Evolutionary conservation across 202 grass and related monocot genomes (phyloP), one percentile per base, ranked within the genome.

Genomic region (Bolboschoenoplectus hybrid): DNA sequence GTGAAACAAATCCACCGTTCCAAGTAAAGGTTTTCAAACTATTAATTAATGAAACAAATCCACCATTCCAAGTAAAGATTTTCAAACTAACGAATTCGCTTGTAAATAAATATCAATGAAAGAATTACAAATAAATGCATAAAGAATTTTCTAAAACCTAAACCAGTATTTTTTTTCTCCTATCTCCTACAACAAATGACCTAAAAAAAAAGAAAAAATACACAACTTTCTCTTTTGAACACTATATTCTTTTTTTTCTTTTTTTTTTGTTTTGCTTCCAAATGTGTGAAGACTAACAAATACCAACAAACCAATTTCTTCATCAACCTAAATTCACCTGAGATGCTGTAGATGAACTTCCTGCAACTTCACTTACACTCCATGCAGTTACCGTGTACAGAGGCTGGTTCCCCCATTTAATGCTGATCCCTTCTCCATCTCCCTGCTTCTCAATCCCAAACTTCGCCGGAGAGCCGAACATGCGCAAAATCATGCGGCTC

Each of bases 371-470:
- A 75, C 19, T 51, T 2, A 74, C 87, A 49, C 83, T 91, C 97
- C 97, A 98, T 16, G 97, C 93, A 9, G 93, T 90, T 41, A 99
- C 92, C 47, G 97, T 99, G 86, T 94, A 99, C n/a, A 99, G 78
- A 17, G 90, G 57, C 80, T 89, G 90, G 26, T 92, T 87, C 12
- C 87, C 9, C 97, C 97, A 99, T 52, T 65, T 87, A 63, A 99
- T 92, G 84, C 90, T 99, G 58, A 99, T 87, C 14, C 88, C 95
- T 81, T 91, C 91, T 16, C 58, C 86, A 55, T 77, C 85, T 17
- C 89, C 91, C 80, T 94, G 88, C 57, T 68, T 81, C 82, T 85
- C 85, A 75, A 99, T 88, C 60, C 69, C 71, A 86, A 94, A 99
- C 34, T 88, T 99, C 40, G 63, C 92, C 1, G 87, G 38, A 4